Evolutionary conservation across 169 alveolate species (phyloP).

Genomic region (Plasmodium sp.): DNA sequence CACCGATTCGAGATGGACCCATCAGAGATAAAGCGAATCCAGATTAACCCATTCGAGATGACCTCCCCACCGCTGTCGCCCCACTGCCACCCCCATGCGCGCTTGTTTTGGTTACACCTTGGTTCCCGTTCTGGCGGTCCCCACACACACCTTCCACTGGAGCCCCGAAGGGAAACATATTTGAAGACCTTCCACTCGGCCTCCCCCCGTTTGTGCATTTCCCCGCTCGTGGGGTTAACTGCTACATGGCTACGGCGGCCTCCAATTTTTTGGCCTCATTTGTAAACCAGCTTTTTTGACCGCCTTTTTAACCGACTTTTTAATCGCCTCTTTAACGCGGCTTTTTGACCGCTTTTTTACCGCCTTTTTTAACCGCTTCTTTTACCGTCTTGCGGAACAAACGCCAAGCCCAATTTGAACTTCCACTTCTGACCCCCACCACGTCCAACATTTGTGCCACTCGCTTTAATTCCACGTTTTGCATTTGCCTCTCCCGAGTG

Average conservation of each 20-base stretch:
- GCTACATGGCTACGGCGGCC: neutral
- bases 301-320: neutral
- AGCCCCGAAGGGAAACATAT: neutral
- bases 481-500: neutral
- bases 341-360: no score
- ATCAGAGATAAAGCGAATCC: neutral
- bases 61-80: neutral
- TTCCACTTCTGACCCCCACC: neutral
- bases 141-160: neutral
- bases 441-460: neutral
- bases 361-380: neutral
- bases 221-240: neutral
- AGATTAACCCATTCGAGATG: neutral
- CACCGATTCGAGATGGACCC: neutral
- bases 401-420: neutral
- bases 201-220: neutral
- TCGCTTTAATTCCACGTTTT: neutral
- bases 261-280: neutral
- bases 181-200: neutral
- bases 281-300: neutral
- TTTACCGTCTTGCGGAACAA: neutral
- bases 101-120: neutral
- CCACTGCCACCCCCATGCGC: neutral
- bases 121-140: neutral
- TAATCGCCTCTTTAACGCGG: no score